Percentiles rank a stretch among this genome's conserved stretches.
Conservation (phyloP, 2,329 filamentous ascomycete species). For the Aspergillus tubingensis region DNA sequence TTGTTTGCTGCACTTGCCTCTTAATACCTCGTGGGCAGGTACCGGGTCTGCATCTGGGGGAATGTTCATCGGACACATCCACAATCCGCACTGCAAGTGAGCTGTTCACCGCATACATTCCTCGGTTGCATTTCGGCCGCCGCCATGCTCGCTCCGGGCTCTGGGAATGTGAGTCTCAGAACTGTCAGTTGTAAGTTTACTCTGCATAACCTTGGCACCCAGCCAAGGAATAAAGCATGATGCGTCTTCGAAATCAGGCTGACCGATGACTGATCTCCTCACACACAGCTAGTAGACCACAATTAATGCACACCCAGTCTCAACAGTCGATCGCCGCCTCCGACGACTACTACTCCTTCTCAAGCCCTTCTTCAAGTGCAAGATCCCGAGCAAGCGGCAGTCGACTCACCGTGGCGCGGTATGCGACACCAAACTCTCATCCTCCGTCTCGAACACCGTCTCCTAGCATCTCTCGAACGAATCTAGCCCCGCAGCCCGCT, state of each 20-base stretch:
- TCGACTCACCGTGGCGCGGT: conserved; percentile 43
- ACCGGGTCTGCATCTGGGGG: conserved; percentile 14
- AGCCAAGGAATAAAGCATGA: background rate
- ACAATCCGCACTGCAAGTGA: conserved; percentile 19
- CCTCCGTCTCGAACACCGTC: conserved; percentile 33
- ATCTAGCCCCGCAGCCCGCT: conserved; percentile 25
- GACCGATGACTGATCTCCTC: background rate
- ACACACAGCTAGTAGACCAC: conserved; percentile 45
- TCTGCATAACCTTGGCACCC: background rate
- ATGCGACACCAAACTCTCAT: conserved; percentile 48
- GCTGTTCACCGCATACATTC: conserved; percentile 21
- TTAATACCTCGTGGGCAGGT: conserved; percentile 10
- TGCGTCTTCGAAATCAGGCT: conserved; percentile 1
- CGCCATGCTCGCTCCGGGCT: conserved; percentile 29
- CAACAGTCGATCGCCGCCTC: conserved; percentile 52
- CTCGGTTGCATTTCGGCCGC: conserved; percentile 21
- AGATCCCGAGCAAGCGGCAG: conserved; percentile 34
- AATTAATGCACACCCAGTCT: conserved; percentile 45
- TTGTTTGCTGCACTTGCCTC: background rate
- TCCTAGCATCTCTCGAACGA: conserved; percentile 29
- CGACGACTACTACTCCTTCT: conserved; percentile 53
- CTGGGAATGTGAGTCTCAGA: conserved; percentile 34
- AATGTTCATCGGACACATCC: conserved; percentile 19
- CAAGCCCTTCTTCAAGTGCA: conserved; percentile 43
- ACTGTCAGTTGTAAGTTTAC: conserved; percentile 42